phyloP scores from a whole-genome alignment of 2,329 filamentous ascomycete species.

The Triangularia verruculosa region DNA sequence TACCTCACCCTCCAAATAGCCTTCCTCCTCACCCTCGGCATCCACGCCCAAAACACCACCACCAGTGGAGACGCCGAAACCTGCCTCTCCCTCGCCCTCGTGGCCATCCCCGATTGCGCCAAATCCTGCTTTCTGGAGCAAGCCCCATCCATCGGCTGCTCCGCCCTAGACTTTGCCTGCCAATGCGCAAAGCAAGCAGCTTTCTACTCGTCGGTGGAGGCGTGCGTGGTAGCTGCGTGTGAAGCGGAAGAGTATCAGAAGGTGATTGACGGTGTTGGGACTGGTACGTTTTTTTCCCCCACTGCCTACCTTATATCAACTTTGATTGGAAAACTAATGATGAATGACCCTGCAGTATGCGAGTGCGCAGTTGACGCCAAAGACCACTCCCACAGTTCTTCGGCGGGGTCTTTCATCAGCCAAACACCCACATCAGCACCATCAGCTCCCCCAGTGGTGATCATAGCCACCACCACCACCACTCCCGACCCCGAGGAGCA shows the following conservation, averaged over 20 bases:
- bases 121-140: slow-evolving; percentile 33
- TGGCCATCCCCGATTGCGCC: slow-evolving; percentile 32
- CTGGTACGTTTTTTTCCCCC: slow-evolving; percentile 30
- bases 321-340: neutral
- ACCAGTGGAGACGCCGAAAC: slow-evolving; percentile 12
- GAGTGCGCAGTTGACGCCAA: slow-evolving; percentile 2
- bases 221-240: slow-evolving; percentile 32
- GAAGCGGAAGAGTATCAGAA: slow-evolving; percentile 27
- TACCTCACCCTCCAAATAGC: neutral
- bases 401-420: neutral
- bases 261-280: slow-evolving; percentile 33
- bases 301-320: neutral
- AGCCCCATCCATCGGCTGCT: slow-evolving; percentile 32
- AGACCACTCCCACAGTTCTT: neutral
- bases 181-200: slow-evolving; percentile 33
- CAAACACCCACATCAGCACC: neutral
- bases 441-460: neutral
- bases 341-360: neutral
- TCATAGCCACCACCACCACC: neutral
- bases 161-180: slow-evolving; percentile 32
- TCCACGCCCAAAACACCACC: neutral
- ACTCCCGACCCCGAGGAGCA: neutral
- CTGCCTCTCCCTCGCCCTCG: slow-evolving; percentile 29
- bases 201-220: slow-evolving; percentile 33
- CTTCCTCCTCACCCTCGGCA: neutral